These are phyloP conservation scores for Leishmania turanica DNA, from an alignment of 208 protist species.

Conservation along the genomic window DNA sequence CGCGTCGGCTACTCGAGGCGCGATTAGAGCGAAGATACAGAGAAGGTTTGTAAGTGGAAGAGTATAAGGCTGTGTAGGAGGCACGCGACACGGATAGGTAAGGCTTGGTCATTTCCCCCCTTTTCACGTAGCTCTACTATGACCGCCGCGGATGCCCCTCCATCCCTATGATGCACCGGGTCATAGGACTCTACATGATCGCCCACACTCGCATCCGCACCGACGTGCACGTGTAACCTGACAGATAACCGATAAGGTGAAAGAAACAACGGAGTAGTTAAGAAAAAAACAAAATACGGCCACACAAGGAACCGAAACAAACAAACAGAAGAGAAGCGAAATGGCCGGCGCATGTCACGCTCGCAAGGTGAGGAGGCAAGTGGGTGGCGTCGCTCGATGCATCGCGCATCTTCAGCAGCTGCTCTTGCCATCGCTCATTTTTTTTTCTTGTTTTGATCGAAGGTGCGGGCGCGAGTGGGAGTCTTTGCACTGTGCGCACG, in stretches of 20 bases:
- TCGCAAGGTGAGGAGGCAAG: background rate
- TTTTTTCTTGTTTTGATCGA: background rate
- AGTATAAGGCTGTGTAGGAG: background rate
- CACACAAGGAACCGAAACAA: background rate
- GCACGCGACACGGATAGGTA: background rate
- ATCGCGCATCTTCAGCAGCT: background rate
- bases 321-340: background rate
- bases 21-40: background rate
- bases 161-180: background rate
- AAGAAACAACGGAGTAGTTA: background rate
- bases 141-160: background rate
- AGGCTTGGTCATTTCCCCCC: background rate
- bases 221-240: background rate
- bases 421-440: background rate
- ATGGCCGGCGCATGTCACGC: background rate
- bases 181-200: background rate
- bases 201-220: background rate
- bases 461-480: background rate
- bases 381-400: background rate
- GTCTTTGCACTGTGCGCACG: background rate
- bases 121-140: background rate
- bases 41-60: background rate
- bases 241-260: constrained; percentile 13
- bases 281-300: background rate
- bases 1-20: background rate